phyloP scores from a whole-genome alignment of 345 rosid species.

The Odontarrhena argentea region DNA sequence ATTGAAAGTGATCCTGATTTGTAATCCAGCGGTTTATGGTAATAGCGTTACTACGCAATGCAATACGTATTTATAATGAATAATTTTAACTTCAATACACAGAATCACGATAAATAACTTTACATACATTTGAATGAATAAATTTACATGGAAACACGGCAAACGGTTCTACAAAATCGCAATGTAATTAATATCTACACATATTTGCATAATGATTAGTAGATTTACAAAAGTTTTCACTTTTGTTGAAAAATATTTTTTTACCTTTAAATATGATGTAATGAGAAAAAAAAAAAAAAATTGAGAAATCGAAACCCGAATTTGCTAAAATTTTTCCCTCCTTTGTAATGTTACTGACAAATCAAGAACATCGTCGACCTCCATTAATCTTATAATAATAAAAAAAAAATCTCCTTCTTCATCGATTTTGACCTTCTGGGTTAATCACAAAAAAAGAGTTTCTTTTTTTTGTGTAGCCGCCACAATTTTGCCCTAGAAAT shows the following conservation, averaged over 20 bases:
- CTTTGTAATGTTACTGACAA: constrained; percentile 25
- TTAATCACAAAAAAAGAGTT: constrained; percentile 12
- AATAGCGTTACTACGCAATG: no score
- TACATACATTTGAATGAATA: no score
- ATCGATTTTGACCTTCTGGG: constrained; percentile 39
- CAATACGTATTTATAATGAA: no score
- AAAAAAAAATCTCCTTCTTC: background rate
- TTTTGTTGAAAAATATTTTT: background rate
- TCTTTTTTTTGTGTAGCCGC: constrained; percentile 16
- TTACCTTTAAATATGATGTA: background rate
- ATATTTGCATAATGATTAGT: background rate
- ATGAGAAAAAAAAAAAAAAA: constrained; percentile 1
- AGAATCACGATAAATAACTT: no score
- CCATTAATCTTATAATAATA: constrained; percentile 4
- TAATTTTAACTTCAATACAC: no score
- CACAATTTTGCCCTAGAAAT: constrained; percentile 36
- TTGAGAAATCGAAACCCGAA: constrained; percentile 33
- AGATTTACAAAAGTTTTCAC: constrained; percentile 1
- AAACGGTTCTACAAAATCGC: no score
- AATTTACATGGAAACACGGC: no score
- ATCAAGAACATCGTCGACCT: constrained; percentile 30
- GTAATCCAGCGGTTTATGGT: no score
- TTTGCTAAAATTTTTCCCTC: constrained; percentile 35
- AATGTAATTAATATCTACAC: no score
- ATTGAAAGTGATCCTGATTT: no score